Evolutionary conservation across 345 rosid genomes (phyloP).

Genomic region (Corchorus olitorius): DNA sequence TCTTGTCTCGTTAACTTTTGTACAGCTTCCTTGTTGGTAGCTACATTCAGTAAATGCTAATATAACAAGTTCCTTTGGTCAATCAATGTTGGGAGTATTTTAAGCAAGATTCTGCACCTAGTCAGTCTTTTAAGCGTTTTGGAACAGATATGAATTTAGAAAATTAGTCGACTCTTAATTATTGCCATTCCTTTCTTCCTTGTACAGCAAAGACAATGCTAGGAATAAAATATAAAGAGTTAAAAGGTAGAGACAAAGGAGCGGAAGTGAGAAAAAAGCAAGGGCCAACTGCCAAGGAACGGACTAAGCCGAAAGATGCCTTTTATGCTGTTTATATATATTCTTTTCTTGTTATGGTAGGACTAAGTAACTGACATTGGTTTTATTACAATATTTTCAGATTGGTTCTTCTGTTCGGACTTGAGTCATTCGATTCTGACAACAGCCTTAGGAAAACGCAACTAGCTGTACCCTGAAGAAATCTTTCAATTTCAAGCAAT

Average conservation of each 20-base stretch:
- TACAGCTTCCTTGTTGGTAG: not conserved
- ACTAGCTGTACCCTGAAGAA: not conserved
- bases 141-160: not conserved
- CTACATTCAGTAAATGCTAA: not conserved
- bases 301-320: not conserved
- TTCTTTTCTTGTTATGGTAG: not conserved
- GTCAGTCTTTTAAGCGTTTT: no score
- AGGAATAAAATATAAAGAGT: not conserved
- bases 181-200: not conserved
- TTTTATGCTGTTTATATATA: not conserved
- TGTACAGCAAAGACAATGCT: not conserved
- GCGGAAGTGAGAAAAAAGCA: not conserved
- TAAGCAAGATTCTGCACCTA: no score
- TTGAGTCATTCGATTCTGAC: not conserved
- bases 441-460: not conserved
- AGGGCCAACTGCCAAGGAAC: not conserved
- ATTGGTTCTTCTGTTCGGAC: not conserved
- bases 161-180: not conserved
- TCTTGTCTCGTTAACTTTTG: not conserved
- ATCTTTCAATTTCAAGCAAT: no score
- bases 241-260: not conserved
- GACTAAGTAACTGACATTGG: not conserved
- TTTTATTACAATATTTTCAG: not conserved
- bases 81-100: not conserved
- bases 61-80: not conserved